Conservation (phyloP, 73 alveolate species). For the Tetrahymena borealis region DNA sequence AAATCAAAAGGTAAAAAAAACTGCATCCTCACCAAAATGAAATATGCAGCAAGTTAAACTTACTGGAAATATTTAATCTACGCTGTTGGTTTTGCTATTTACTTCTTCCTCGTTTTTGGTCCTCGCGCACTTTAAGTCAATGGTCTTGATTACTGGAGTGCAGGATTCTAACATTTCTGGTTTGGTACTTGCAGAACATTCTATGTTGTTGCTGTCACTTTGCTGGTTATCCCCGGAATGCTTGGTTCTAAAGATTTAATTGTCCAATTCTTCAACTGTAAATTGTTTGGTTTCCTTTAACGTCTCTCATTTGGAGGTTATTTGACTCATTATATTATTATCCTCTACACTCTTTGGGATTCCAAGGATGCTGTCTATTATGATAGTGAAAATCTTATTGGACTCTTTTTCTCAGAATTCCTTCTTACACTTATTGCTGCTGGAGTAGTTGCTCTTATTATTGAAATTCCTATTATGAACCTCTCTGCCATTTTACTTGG, state of each 20-base stretch:
- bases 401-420: background rate
- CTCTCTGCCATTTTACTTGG: background rate
- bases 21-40: background rate
- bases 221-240: background rate
- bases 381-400: slow-evolving; percentile 1
- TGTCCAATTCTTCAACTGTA: background rate
- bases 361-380: background rate
- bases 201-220: background rate
- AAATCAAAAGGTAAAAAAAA: background rate
- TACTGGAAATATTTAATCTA: background rate
- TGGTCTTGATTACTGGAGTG: background rate
- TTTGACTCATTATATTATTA: background rate
- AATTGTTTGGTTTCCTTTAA: background rate
- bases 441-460: background rate
- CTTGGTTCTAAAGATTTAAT: background rate
- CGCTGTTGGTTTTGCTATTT: background rate
- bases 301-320: background rate
- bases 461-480: background rate
- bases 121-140: background rate
- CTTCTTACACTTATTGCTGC: background rate
- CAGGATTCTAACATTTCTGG: background rate
- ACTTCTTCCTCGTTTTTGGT: background rate
- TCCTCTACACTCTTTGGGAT: background rate
- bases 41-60: background rate
- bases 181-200: background rate